phyloP scores from a whole-genome alignment of 2,329 filamentous ascomycete species.

The Aureobasidium musti region DNA sequence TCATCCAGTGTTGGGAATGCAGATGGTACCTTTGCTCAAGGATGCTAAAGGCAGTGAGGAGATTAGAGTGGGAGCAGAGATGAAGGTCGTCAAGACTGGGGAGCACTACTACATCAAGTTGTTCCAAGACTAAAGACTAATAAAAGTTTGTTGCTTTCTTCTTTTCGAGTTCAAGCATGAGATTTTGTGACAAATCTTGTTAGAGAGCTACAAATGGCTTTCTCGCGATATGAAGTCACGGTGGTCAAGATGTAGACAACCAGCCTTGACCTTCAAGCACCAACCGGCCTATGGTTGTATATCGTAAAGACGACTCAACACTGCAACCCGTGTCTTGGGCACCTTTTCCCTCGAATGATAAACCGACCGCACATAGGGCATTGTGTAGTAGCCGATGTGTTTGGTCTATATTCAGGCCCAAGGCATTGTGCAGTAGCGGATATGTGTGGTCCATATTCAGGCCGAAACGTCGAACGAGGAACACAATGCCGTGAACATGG shows the following conservation, averaged over 20 bases:
- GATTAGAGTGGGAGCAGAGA: constrained; percentile 38
- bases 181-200: too few species aligned
- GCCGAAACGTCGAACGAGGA: background rate
- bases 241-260: too few species aligned
- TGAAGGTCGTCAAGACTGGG: constrained; percentile 46
- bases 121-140: constrained; percentile 23
- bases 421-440: too few species aligned
- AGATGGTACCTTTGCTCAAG: constrained; percentile 39
- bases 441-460: too few species aligned
- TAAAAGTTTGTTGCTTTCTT: constrained; percentile 3
- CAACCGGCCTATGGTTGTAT: too few species aligned
- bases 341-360: background rate
- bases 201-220: too few species aligned
- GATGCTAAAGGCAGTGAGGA: constrained; percentile 44
- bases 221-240: background rate
- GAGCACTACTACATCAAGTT: constrained; percentile 35
- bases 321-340: too few species aligned
- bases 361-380: background rate
- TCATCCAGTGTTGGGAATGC: constrained; percentile 41
- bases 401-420: too few species aligned
- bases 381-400: too few species aligned
- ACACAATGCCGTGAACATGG: background rate
- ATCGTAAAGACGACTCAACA: too few species aligned
- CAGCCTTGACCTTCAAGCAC: too few species aligned
- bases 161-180: too few species aligned